Conservation (phyloP, 2,329 filamentous ascomycete genomes). For the Colletotrichum coccodes region DNA sequence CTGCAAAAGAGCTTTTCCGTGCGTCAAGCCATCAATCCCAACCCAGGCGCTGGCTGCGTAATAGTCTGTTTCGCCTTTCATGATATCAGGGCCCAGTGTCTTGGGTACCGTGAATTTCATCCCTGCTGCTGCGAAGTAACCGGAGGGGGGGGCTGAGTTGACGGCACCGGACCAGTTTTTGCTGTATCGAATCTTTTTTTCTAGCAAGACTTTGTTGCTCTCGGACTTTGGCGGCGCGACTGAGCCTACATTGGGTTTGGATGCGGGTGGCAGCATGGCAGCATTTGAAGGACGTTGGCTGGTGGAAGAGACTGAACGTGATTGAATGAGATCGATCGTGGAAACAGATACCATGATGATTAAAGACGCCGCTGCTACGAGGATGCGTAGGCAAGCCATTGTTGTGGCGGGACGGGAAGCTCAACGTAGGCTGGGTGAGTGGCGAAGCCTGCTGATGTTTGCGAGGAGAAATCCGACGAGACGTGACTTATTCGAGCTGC, state of each 20-base stretch:
- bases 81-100: not conserved
- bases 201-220: not conserved
- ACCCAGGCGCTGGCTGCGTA: not conserved
- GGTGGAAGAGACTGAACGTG: not conserved
- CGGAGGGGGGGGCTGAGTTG: not conserved
- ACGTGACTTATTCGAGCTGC: too few relatives aligned
- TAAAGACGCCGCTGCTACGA: not conserved
- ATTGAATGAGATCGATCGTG: not conserved
- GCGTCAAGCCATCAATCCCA: not conserved
- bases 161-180: not conserved
- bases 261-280: not conserved
- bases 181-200: not conserved
- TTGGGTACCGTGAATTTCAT: not conserved
- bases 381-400: not conserved
- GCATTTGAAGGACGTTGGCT: too few relatives aligned
- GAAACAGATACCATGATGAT: not conserved
- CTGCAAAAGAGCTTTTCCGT: not conserved
- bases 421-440: too few relatives aligned
- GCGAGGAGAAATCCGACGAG: too few relatives aligned
- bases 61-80: not conserved
- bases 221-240: not conserved
- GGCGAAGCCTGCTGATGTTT: too few relatives aligned
- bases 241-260: not conserved
- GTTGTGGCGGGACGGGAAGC: not conserved
- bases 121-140: not conserved